Percentiles rank a stretch among this genome's conserved stretches.
phyloP scores from a whole-genome alignment of 2,329 filamentous ascomycete species.

The Nigrospora oryzae region DNA sequence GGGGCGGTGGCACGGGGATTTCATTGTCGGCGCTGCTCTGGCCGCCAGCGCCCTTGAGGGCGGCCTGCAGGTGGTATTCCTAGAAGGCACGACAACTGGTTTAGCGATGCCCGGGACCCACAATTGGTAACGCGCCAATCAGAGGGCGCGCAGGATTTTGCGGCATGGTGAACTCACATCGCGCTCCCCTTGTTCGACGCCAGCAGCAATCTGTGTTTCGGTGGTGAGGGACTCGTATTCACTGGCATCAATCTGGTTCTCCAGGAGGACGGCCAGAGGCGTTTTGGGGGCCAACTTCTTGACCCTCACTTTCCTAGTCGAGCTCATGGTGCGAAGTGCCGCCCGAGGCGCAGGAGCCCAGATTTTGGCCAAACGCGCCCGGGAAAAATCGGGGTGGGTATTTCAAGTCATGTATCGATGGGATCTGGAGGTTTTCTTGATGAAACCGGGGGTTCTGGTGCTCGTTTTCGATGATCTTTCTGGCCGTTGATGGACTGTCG shows the following conservation, averaged over 20 bases:
- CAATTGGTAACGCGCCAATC: too few species aligned
- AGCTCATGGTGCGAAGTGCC: slow-evolving; percentile 39
- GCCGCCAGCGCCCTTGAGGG: slow-evolving; percentile 48
- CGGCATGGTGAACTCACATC: slow-evolving; percentile 59
- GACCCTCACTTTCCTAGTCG: slow-evolving; percentile 64
- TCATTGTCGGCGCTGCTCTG: slow-evolving; percentile 43
- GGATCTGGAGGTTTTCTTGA: slow-evolving; percentile 28
- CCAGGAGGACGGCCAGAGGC: slow-evolving; percentile 75
- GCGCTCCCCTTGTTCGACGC: slow-evolving; percentile 95
- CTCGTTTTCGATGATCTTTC: slow-evolving; percentile 5
- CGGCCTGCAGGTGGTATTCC: slow-evolving; percentile 94
- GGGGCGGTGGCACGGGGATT: slow-evolving; percentile 57
- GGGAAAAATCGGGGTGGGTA: slow-evolving; percentile 58
- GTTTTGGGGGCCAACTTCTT: slow-evolving; percentile 92
- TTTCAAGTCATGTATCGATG: slow-evolving; percentile 45
- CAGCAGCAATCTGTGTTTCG: slow-evolving; percentile 82
- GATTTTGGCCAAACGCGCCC: slow-evolving; percentile 40
- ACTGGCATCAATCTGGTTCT: slow-evolving; percentile 80
- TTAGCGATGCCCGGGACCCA: too few species aligned
- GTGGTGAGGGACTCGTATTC: slow-evolving; percentile 82
- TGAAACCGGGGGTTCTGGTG: slow-evolving; percentile 14
- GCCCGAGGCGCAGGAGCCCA: slow-evolving; percentile 21
- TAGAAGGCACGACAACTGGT: slow-evolving; percentile 32
- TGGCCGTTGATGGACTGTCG: slow-evolving; percentile 1
- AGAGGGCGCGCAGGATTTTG: too few species aligned